Percentiles rank a stretch among this genome's conserved stretches.
These are phyloP conservation scores for Sporothrix phasma DNA, from an alignment of 2,329 filamentous ascomycete genomes.

Conservation along the genomic window DNA sequence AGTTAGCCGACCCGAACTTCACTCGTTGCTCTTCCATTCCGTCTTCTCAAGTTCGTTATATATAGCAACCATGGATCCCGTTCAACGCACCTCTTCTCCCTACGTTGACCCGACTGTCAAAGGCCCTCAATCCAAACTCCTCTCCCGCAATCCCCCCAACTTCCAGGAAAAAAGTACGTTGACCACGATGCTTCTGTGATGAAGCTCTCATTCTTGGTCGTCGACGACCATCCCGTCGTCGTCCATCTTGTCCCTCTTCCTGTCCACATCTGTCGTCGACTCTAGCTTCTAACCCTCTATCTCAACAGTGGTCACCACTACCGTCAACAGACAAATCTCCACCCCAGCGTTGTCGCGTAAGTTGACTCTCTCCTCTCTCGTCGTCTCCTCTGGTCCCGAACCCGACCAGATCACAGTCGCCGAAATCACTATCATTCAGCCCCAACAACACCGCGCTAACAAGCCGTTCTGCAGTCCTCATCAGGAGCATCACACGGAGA, in stretches of 20 bases:
- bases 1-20: constrained; percentile 14
- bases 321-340: constrained; percentile 83
- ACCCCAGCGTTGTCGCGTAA: constrained; percentile 84
- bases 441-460: not conserved
- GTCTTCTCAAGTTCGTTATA: constrained; percentile 1
- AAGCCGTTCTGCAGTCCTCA: constrained; percentile 47
- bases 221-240: too few relatives aligned
- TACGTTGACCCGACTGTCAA: constrained; percentile 36
- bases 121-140: constrained; percentile 34
- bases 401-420: too few relatives aligned
- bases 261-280: not conserved
- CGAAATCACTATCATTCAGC: too few relatives aligned
- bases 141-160: constrained; percentile 24
- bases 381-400: not conserved
- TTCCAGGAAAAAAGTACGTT: constrained; percentile 26
- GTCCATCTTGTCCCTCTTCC: constrained; percentile 18
- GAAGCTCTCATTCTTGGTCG: not conserved
- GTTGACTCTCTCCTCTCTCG: constrained; percentile 35
- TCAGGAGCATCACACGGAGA: constrained; percentile 80
- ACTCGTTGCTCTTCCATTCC: not conserved
- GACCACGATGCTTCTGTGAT: not conserved
- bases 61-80: constrained; percentile 31
- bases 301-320: constrained; percentile 43
- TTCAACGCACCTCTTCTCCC: constrained; percentile 35
- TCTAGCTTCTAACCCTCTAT: constrained; percentile 14